Percentiles rank a stretch among this genome's conserved stretches.
These are phyloP conservation scores for Ganoderma boninense DNA, from an alignment of 1,284 basidiomycete species.

Conservation along the genomic window DNA sequence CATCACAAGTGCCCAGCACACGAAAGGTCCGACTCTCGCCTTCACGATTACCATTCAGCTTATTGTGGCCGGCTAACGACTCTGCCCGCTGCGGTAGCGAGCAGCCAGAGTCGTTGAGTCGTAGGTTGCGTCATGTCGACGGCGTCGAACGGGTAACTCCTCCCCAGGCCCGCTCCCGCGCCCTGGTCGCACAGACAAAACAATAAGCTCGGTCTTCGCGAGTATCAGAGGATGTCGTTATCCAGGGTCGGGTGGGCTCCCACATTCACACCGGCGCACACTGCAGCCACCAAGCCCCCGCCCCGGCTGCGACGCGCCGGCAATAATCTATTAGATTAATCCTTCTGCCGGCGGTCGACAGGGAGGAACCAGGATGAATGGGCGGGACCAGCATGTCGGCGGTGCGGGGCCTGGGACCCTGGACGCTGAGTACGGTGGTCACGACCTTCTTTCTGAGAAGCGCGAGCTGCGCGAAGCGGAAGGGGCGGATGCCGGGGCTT, in stretches of 20 bases:
- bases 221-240: conserved; percentile 20
- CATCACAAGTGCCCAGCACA: conserved; percentile 1
- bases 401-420: conserved; percentile 1
- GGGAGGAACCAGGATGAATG: neutral
- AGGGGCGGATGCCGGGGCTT: neutral
- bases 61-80: neutral
- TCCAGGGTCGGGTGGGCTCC: neutral
- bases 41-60: conserved; percentile 11
- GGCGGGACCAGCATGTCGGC: neutral
- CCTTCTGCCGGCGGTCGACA: conserved; percentile 2
- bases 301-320: neutral
- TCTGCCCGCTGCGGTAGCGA: neutral
- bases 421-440: neutral
- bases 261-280: conserved; percentile 4
- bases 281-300: neutral
- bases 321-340: neutral
- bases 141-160: neutral
- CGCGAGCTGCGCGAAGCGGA: neutral
- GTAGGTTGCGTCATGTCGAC: conserved; percentile 10
- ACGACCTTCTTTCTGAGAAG: neutral
- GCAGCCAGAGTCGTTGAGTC: neutral
- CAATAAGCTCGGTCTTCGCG: conserved; percentile 31
- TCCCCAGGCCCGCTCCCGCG: conserved; percentile 11
- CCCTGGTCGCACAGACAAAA: conserved; percentile 15
- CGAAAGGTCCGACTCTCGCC: conserved; percentile 1